Evolutionary conservation across 148 eudicot species (phyloP).

Genomic region (Salicornia ramosissima): DNA sequence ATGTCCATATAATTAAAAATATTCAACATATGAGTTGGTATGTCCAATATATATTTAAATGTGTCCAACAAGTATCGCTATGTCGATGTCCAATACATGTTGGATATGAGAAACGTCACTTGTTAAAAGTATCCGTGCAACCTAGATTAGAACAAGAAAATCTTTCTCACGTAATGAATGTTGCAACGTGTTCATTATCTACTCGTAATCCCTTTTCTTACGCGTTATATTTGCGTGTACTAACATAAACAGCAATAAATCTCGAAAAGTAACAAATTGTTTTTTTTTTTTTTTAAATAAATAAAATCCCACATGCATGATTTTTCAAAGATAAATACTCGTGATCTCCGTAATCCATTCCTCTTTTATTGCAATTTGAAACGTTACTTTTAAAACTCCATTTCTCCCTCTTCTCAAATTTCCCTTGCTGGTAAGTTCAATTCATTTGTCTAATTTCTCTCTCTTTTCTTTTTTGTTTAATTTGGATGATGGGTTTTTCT

Average conservation of each 20-base stretch:
- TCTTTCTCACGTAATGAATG: too few relatives aligned
- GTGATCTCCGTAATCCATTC: not conserved
- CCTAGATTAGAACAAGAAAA: too few relatives aligned
- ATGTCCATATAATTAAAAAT: too few relatives aligned
- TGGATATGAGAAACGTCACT: too few relatives aligned
- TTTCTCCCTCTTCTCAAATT: not conserved
- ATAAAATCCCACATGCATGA: slow-evolving; percentile 11
- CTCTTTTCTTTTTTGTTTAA: not conserved
- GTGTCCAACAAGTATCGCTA: too few relatives aligned
- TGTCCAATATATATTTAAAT: too few relatives aligned
- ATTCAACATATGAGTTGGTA: too few relatives aligned
- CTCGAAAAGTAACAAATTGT: not conserved
- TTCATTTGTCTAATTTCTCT: not conserved
- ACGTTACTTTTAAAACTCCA: not conserved
- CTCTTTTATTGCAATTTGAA: not conserved
- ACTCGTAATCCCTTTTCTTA: not conserved
- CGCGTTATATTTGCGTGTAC: slow-evolving; percentile 17
- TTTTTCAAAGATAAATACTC: slow-evolving; percentile 9
- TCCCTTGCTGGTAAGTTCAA: slow-evolving; percentile 18
- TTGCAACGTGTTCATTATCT: slow-evolving; percentile 6
- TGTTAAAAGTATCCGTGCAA: too few relatives aligned
- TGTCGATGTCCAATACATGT: too few relatives aligned
- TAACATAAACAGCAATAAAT: not conserved
- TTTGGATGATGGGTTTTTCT: not conserved
- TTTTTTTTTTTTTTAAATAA: not conserved